phyloP scores from a whole-genome alignment of 331 rosid species.

The Quercus phellos region DNA sequence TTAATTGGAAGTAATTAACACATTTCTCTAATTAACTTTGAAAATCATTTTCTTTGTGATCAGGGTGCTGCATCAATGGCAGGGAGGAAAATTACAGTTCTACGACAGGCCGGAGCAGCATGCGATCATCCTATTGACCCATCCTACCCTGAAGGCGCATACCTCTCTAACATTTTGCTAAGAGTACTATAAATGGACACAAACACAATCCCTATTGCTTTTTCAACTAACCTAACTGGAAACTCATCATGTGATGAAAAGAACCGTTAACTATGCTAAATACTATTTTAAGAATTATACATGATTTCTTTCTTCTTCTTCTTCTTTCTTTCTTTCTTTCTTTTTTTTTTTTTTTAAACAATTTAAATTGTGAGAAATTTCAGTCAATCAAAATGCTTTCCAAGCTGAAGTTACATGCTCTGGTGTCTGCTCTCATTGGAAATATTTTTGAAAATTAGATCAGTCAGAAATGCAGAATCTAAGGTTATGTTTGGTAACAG shows the following conservation, averaged over 20 bases:
- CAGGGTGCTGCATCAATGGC: slow-evolving; percentile 80
- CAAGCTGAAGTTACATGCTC: no score
- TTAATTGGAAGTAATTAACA: not conserved
- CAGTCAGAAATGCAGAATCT: not conserved
- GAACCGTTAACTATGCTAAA: not conserved
- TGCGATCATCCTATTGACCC: slow-evolving; percentile 82
- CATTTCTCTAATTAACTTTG: not conserved
- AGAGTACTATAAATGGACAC: slow-evolving; percentile 40
- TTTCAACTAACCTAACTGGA: not conserved
- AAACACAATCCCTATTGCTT: not conserved
- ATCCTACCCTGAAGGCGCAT: slow-evolving; percentile 81
- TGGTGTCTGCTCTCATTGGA: no score
- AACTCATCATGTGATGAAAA: not conserved
- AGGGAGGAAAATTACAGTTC: slow-evolving; percentile 59
- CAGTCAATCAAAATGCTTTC: not conserved
- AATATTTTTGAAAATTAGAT: no score
- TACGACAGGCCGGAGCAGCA: slow-evolving; percentile 72
- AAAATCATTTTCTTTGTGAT: not conserved
- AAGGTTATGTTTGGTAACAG: not conserved
- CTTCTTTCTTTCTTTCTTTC: accelerated
- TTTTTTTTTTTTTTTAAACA: no score
- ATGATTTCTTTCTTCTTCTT: not conserved
- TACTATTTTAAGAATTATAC: slow-evolving; percentile 18
- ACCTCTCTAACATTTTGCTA: slow-evolving; percentile 63
- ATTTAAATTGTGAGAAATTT: not conserved